Evolutionary conservation across 2,329 filamentous ascomycete genomes (phyloP).

Genomic region (Fusarium tupiense): DNA sequence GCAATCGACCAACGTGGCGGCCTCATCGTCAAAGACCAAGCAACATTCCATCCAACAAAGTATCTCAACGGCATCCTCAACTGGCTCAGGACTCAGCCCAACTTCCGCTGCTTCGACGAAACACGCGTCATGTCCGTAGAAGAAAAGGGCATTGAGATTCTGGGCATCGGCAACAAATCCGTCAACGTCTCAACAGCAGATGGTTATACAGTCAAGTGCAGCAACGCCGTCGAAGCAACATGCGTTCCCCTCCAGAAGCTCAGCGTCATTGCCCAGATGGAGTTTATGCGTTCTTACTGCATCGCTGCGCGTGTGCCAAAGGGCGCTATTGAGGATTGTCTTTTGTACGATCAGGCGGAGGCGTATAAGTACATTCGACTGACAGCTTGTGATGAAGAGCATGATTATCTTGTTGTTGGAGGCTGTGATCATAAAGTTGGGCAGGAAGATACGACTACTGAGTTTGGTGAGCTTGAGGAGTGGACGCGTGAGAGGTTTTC

Average conservation of each 20-base stretch:
- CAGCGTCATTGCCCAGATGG: constrained; percentile 61
- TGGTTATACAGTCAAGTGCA: constrained; percentile 58
- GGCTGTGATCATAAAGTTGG: constrained; percentile 69
- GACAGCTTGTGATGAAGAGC: constrained; percentile 60
- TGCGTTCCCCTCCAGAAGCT: constrained; percentile 66
- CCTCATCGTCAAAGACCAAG: constrained; percentile 58
- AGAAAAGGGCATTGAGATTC: constrained; percentile 53
- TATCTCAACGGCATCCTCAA: constrained; percentile 63
- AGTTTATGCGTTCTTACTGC: constrained; percentile 64
- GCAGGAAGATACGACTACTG: constrained; percentile 56
- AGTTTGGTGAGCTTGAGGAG: constrained; percentile 60
- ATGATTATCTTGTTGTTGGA: constrained; percentile 66
- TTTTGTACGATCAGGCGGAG: constrained; percentile 65
- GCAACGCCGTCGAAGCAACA: constrained; percentile 63
- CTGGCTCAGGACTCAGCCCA: constrained; percentile 60
- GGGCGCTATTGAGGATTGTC: constrained; percentile 61
- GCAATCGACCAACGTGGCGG: constrained; percentile 61
- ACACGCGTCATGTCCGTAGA: constrained; percentile 59
- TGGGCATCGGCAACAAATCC: constrained; percentile 46
- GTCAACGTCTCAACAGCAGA: constrained; percentile 58
- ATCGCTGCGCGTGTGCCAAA: constrained; percentile 65
- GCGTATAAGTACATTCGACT: constrained; percentile 65
- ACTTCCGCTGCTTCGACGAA: constrained; percentile 63
- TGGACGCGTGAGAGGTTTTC: constrained; percentile 65
- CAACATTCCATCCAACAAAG: constrained; percentile 66